Conservation (phyloP, 2,329 filamentous ascomycete species). For the Diaporthe amygdali region DNA sequence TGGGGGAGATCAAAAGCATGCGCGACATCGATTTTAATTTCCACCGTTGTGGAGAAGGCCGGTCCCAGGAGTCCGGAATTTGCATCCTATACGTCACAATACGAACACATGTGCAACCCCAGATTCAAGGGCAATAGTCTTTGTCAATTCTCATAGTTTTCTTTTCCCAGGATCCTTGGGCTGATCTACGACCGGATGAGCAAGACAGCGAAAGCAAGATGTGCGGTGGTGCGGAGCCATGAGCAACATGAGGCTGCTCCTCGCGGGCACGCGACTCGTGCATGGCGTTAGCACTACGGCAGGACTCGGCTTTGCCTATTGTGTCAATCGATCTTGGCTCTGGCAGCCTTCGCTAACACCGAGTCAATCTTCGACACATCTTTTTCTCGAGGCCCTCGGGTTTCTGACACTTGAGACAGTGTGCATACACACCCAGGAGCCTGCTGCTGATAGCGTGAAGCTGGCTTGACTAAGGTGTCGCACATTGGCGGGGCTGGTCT, state of each 20-base stretch:
- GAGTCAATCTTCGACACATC: neutral
- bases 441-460: neutral
- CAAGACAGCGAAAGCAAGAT: constrained; percentile 1
- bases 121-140: neutral
- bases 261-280: constrained; percentile 7
- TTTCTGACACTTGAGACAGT: neutral
- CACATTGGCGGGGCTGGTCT: neutral
- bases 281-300: neutral
- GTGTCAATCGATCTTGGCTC: neutral
- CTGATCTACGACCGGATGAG: neutral
- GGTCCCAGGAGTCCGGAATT: neutral
- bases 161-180: neutral
- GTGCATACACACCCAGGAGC: neutral
- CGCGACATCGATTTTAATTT: constrained; percentile 1
- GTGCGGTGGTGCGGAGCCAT: neutral
- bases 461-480: neutral
- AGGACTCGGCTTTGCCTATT: neutral
- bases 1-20: neutral
- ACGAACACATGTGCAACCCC: constrained; percentile 6
- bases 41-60: neutral
- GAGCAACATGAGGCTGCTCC: neutral
- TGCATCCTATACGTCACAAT: neutral
- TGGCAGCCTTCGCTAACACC: neutral
- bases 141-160: neutral
- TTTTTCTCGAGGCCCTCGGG: neutral